Evolutionary conservation across 805 yeast genomes (phyloP).

Genomic region (Saccharomyces jurei): DNA sequence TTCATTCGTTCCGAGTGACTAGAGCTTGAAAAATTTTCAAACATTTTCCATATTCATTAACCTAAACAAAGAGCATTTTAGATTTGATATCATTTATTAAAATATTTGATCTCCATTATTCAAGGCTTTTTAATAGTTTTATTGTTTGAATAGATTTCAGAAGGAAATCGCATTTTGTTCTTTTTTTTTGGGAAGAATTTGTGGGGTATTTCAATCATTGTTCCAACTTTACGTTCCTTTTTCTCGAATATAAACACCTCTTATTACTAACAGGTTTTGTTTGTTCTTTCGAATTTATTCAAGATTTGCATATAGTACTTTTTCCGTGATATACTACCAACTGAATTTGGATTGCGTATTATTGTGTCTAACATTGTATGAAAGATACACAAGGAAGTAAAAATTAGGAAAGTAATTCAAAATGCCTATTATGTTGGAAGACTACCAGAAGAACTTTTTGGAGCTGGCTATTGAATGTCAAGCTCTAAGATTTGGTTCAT

Average conservation of each 20-base stretch:
- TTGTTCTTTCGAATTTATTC: background rate
- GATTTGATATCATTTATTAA: background rate
- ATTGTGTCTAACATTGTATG: background rate
- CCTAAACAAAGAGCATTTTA: background rate
- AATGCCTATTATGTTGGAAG: conserved; percentile 29
- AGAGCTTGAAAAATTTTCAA: background rate
- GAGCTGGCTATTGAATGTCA: conserved; percentile 73
- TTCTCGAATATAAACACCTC: background rate
- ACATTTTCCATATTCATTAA: background rate
- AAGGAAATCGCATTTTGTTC: background rate
- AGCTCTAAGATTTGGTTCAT: conserved; percentile 81
- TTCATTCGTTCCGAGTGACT: background rate
- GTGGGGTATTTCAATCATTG: background rate
- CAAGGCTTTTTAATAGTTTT: background rate
- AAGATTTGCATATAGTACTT: background rate
- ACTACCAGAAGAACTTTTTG: conserved; percentile 59
- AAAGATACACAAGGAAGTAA: background rate
- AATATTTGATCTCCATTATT: background rate
- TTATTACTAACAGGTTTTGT: background rate
- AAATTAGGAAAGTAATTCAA: background rate
- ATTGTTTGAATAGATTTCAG: background rate
- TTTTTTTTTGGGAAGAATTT: background rate
- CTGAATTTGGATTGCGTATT: background rate
- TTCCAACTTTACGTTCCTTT: background rate
- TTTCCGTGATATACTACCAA: background rate